Evolutionary conservation across 1,284 basidiomycete genomes (phyloP).

Genomic region (Puccinia brachypodii): DNA sequence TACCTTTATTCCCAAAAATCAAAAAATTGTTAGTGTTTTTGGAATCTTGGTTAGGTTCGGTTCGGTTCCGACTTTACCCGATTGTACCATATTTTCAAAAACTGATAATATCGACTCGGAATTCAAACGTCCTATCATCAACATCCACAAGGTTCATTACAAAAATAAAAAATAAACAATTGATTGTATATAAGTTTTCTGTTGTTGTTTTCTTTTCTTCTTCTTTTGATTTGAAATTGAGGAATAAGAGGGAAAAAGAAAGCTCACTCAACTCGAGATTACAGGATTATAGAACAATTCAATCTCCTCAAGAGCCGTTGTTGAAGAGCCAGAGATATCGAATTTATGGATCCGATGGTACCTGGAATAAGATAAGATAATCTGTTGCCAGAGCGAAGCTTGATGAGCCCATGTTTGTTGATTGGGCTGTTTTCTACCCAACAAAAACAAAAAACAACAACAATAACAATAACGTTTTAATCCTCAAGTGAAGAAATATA

Average conservation of each 20-base stretch:
- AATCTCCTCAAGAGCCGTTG: neutral
- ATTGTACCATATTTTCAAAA: slow-evolving; percentile 31
- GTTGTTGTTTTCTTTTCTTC: neutral
- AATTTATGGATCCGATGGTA: slow-evolving; percentile 24
- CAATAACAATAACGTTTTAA: neutral
- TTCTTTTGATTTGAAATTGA: neutral
- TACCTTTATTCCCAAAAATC: neutral
- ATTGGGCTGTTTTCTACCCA: slow-evolving; percentile 39
- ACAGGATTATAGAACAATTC: slow-evolving; percentile 28
- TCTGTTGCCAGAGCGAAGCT: slow-evolving; percentile 32
- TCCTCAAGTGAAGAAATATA: neutral
- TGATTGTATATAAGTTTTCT: too few species aligned
- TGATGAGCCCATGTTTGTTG: slow-evolving; percentile 45
- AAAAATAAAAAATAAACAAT: neutral
- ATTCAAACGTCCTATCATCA: slow-evolving; percentile 15
- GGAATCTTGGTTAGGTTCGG: neutral
- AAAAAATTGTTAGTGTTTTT: neutral
- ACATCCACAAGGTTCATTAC: too few species aligned
- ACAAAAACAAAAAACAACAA: neutral
- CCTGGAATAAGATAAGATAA: slow-evolving; percentile 40
- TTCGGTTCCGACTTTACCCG: neutral
- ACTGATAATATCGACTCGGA: slow-evolving; percentile 8
- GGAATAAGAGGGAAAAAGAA: neutral
- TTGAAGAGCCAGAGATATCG: neutral
- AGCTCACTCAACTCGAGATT: slow-evolving; percentile 22